These are phyloP conservation scores for Trichoderma reesei DNA, from an alignment of 495 filamentous ascomycete genomes.

Conservation along the genomic window DNA sequence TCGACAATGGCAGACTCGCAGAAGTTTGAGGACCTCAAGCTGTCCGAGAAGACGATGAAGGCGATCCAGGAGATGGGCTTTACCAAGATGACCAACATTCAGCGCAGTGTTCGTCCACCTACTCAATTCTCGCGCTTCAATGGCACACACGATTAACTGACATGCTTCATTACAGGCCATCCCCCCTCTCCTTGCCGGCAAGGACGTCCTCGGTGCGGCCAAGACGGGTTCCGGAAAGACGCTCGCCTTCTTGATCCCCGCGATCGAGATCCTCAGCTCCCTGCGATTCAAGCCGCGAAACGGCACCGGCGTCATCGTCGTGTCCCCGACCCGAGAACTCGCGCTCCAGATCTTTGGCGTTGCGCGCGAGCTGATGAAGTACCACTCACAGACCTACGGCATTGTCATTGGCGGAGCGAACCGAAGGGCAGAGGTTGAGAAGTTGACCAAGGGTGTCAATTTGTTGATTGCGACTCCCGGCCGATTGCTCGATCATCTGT, in stretches of 20 bases:
- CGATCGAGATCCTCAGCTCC: slow-evolving; percentile 86
- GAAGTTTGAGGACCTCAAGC: slow-evolving; percentile 68
- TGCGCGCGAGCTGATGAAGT: slow-evolving; percentile 76
- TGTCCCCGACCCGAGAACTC: slow-evolving; percentile 81
- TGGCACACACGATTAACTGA: neutral
- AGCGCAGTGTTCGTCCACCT: slow-evolving; percentile 48
- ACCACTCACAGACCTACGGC: slow-evolving; percentile 75
- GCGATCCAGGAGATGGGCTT: slow-evolving; percentile 89
- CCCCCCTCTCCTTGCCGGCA: slow-evolving; percentile 19
- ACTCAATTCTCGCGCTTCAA: neutral
- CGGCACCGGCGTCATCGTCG: slow-evolving; percentile 78
- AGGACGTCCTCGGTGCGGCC: slow-evolving; percentile 90
- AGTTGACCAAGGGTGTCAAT: slow-evolving; percentile 89
- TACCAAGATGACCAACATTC: slow-evolving; percentile 92
- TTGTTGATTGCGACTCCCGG: slow-evolving; percentile 90
- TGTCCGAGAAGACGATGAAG: slow-evolving; percentile 78
- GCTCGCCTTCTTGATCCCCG: slow-evolving; percentile 86
- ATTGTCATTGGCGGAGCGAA: slow-evolving; percentile 96
- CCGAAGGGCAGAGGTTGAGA: slow-evolving; percentile 82
- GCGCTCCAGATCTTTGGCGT: slow-evolving; percentile 96
- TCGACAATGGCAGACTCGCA: slow-evolving; percentile 21
- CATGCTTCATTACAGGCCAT: slow-evolving; percentile 4
- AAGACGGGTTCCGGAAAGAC: slow-evolving; percentile 98
- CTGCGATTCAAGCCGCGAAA: slow-evolving; percentile 69
- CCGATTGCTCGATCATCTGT: slow-evolving; percentile 84